Conservation (phyloP, 768 basidiomycete species). For the Pulveroboletus sp. region DNA sequence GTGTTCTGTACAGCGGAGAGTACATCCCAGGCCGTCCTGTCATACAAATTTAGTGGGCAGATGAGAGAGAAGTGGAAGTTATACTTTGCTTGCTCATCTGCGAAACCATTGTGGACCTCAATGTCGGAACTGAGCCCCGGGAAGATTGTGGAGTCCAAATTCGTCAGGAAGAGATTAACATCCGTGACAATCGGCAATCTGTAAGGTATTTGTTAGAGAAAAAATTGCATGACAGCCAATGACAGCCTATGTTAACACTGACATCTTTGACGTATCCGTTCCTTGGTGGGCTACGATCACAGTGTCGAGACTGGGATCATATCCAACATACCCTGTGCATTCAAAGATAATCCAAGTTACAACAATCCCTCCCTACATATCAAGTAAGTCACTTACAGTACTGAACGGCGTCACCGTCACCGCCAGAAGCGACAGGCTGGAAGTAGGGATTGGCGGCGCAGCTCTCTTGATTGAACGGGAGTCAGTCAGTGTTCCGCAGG, state of each 20-base stretch:
- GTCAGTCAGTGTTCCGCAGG: not conserved
- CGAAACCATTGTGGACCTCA: constrained; percentile 46
- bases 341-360: not conserved
- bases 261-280: constrained; percentile 31
- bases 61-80: constrained; percentile 6
- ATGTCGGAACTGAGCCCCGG: constrained; percentile 43
- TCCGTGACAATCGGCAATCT: constrained; percentile 42
- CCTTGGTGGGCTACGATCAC: constrained; percentile 39
- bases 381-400: constrained; percentile 33
- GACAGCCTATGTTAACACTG: not conserved
- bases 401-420: constrained; percentile 38
- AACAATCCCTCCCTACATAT: not conserved
- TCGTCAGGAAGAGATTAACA: constrained; percentile 31
- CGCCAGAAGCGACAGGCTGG: constrained; percentile 43
- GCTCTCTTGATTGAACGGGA: constrained; percentile 29
- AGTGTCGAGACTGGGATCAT: constrained; percentile 34
- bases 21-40: constrained; percentile 37
- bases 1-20: constrained; percentile 42
- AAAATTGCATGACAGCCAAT: not conserved
- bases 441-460: constrained; percentile 48
- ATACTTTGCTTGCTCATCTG: constrained; percentile 40
- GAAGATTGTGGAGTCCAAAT: constrained; percentile 41
- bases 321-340: constrained; percentile 50
- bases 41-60: not conserved
- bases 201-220: not conserved